Percentiles rank a stretch among this genome's conserved stretches.
Evolutionary conservation across 352 stramenopile species (phyloP).

Genomic region (Detonula confervacea): DNA sequence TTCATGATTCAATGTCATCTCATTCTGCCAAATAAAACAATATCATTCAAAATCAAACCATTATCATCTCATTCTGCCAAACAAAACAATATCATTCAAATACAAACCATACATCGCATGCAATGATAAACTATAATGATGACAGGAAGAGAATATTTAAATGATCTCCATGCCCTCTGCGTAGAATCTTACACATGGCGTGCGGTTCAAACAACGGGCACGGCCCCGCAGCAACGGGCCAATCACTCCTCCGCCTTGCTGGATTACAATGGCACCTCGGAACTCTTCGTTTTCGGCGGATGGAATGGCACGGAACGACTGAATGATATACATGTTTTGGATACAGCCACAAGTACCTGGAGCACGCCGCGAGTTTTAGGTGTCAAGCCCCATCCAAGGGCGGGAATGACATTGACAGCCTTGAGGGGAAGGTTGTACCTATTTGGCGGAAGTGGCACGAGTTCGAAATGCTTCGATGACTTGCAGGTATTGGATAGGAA

Average conservation of each 20-base stretch:
- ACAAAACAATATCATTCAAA: too few species aligned
- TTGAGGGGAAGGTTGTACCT: slow-evolving; percentile 91
- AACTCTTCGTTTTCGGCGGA: slow-evolving; percentile 94
- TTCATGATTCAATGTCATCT: too few species aligned
- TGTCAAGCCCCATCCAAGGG: slow-evolving; percentile 89
- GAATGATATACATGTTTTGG: slow-evolving; percentile 96
- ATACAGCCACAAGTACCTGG: slow-evolving; percentile 91
- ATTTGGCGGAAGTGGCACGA: slow-evolving; percentile 92
- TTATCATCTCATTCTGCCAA: too few species aligned
- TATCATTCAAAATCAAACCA: too few species aligned
- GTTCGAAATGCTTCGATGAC: slow-evolving; percentile 95
- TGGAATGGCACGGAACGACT: slow-evolving; percentile 90
- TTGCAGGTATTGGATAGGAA: slow-evolving; percentile 92
- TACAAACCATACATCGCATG: too few species aligned
- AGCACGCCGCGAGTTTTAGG: slow-evolving; percentile 76
- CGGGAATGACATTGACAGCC: slow-evolving; percentile 95
- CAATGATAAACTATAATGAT: too few species aligned
- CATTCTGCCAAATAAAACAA: too few species aligned
- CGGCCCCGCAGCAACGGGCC: slow-evolving; percentile 88
- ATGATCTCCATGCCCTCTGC: slow-evolving; percentile 93
- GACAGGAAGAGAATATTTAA: slow-evolving; percentile 96
- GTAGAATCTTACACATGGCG: slow-evolving; percentile 90
- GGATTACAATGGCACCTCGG: slow-evolving; percentile 58
- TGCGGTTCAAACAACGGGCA: slow-evolving; percentile 86
- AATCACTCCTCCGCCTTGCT: slow-evolving; percentile 95